These are phyloP conservation scores for Picochlorum costavermella DNA, from an alignment of 139 green algal genomes.

Conservation along the genomic window DNA sequence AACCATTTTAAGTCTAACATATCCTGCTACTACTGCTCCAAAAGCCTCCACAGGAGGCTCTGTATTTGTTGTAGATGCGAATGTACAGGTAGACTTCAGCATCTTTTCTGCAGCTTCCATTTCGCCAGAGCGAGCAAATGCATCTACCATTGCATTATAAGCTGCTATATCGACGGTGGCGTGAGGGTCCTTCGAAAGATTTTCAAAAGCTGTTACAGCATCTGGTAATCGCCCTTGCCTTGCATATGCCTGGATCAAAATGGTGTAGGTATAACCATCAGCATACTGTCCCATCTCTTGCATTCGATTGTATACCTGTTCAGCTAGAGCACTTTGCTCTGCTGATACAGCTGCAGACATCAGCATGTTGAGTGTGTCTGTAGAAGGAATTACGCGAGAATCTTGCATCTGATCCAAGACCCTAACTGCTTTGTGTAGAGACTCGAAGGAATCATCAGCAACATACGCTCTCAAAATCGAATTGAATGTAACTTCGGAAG, in stretches of 20 bases:
- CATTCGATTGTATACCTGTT: constrained; percentile 20
- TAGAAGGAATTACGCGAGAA: not conserved
- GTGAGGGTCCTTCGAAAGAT: constrained; percentile 25
- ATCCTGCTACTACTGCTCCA: constrained; percentile 36
- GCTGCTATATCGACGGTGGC: constrained; percentile 33
- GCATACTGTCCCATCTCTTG: constrained; percentile 3
- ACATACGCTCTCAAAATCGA: constrained; percentile 74
- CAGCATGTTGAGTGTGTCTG: constrained; percentile 39
- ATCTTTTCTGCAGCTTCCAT: constrained; percentile 44
- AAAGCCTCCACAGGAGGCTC: constrained; percentile 31
- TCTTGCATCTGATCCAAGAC: constrained; percentile 16
- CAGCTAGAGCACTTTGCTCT: constrained; percentile 16
- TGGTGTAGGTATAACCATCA: constrained; percentile 33
- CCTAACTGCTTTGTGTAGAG: not conserved
- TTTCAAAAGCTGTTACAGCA: constrained; percentile 31
- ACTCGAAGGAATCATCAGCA: constrained; percentile 26
- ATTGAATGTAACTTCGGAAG: constrained; percentile 72
- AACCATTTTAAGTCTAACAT: constrained; percentile 24
- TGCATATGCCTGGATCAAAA: constrained; percentile 16
- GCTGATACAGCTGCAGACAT: constrained; percentile 29
- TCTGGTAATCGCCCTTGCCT: constrained; percentile 11
- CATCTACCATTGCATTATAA: constrained; percentile 40
- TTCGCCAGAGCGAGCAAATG: constrained; percentile 31
- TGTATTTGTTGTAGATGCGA: constrained; percentile 16
- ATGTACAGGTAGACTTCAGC: constrained; percentile 12